These are phyloP conservation scores for Pichia sp. DNA, from an alignment of 1,139 yeast genomes.

Conservation along the genomic window DNA sequence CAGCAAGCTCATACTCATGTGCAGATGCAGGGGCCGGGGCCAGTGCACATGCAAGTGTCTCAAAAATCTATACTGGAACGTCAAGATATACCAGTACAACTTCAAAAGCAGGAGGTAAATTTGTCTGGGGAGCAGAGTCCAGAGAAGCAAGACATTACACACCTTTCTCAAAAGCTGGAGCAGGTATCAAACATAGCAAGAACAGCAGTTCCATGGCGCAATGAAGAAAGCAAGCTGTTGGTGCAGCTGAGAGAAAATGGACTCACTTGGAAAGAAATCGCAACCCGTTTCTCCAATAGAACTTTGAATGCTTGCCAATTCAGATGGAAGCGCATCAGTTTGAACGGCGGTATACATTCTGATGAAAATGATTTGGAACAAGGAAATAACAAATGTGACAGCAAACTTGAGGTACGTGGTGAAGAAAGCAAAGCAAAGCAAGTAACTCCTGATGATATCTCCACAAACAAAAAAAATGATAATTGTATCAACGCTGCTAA, in stretches of 20 bases:
- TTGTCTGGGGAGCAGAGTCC: constrained; percentile 1
- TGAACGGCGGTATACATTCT: constrained; percentile 8
- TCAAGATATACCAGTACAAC: background rate
- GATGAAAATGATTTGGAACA: background rate
- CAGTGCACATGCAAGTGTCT: background rate
- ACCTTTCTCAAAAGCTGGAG: background rate
- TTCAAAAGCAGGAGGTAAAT: background rate
- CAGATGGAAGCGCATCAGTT: constrained; percentile 58
- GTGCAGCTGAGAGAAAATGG: constrained; percentile 67
- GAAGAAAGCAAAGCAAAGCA: background rate
- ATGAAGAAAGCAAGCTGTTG: constrained; percentile 61
- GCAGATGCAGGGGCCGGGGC: background rate
- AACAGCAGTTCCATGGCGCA: constrained; percentile 51
- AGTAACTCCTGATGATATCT: too few relatives aligned
- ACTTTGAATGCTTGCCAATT: constrained; percentile 79
- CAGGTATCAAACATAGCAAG: background rate
- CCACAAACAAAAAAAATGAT: background rate
- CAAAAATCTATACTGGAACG: too few relatives aligned
- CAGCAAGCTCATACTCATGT: too few relatives aligned
- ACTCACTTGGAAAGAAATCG: constrained; percentile 74
- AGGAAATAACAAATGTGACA: background rate
- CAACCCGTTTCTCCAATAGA: constrained; percentile 59
- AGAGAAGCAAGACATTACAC: background rate
- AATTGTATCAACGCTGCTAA: background rate
- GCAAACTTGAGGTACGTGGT: background rate